Percentiles rank a stretch among this genome's conserved stretches.
These are phyloP conservation scores for Penicillium salamii DNA, from an alignment of 495 filamentous ascomycete species.

Conservation along the genomic window DNA sequence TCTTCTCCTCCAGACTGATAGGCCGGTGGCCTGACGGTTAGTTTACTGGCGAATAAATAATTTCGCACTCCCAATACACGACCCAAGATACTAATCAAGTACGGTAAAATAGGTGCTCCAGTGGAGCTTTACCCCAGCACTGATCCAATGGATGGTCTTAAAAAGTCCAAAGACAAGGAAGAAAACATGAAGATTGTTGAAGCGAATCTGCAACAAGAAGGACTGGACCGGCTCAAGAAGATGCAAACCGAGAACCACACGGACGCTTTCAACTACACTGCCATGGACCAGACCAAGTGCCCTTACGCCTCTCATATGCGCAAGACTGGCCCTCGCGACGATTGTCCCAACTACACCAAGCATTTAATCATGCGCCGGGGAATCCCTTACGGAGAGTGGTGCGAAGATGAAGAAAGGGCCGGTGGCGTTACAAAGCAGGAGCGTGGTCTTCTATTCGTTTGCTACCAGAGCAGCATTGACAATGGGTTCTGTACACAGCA, in stretches of 20 bases:
- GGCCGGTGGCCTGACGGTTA: constrained; percentile 1
- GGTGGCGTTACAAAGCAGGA: neutral
- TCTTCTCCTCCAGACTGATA: neutral
- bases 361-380: neutral
- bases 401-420: neutral
- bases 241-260: neutral
- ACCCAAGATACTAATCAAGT: too few relatives aligned
- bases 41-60: neutral
- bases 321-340: neutral
- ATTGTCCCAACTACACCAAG: neutral
- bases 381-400: neutral
- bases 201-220: too few relatives aligned
- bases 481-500: neutral
- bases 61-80: too few relatives aligned
- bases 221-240: too few relatives aligned
- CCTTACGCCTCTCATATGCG: constrained; percentile 1
- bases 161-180: neutral
- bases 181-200: too few relatives aligned
- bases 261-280: neutral
- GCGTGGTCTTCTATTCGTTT: neutral
- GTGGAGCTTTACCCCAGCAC: neutral
- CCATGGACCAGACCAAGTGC: neutral
- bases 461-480: neutral
- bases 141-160: neutral
- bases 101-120: constrained; percentile 2